Conservation (phyloP, 805 yeast genomes). For the Sugiyamaella chiloensis region DNA sequence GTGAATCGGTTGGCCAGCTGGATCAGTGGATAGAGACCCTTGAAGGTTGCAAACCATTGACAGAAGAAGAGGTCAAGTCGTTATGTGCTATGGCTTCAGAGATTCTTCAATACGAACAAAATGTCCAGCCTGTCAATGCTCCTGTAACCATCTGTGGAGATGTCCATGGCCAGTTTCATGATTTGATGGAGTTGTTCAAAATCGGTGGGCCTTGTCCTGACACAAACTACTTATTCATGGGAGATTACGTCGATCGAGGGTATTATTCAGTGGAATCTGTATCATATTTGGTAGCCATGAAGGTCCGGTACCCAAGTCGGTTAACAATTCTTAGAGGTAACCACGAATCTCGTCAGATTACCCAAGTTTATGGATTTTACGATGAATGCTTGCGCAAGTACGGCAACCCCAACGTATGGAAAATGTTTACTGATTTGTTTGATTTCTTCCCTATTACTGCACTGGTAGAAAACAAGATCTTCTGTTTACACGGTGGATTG, state of each 20-base stretch:
- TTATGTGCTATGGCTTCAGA: conserved; percentile 80
- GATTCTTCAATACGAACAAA: conserved; percentile 84
- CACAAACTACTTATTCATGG: conserved; percentile 85
- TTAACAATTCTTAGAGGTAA: conserved; percentile 92
- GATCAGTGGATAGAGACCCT: conserved; percentile 89
- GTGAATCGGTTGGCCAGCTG: conserved; percentile 58
- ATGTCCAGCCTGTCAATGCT: conserved; percentile 91
- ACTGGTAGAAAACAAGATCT: conserved; percentile 85
- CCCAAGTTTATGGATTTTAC: conserved; percentile 95
- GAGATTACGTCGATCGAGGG: conserved; percentile 91
- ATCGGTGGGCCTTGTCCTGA: conserved; percentile 96
- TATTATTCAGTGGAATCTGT: conserved; percentile 89
- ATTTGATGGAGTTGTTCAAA: conserved; percentile 88
- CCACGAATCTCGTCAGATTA: conserved; percentile 93
- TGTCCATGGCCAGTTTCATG: conserved; percentile 96
- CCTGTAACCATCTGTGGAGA: conserved; percentile 98
- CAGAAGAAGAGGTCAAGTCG: conserved; percentile 75
- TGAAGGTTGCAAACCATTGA: conserved; percentile 35
- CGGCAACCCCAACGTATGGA: conserved; percentile 94
- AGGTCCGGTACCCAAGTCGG: conserved; percentile 88
- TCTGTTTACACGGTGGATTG: conserved; percentile 95
- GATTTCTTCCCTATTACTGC: conserved; percentile 97
- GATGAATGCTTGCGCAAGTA: conserved; percentile 95
- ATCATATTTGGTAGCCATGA: conserved; percentile 87
- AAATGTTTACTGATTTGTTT: conserved; percentile 85